Base-by-base conservation (phyloP, 495 filamentous ascomycete species). In the Chaetomium fimeti region DNA sequence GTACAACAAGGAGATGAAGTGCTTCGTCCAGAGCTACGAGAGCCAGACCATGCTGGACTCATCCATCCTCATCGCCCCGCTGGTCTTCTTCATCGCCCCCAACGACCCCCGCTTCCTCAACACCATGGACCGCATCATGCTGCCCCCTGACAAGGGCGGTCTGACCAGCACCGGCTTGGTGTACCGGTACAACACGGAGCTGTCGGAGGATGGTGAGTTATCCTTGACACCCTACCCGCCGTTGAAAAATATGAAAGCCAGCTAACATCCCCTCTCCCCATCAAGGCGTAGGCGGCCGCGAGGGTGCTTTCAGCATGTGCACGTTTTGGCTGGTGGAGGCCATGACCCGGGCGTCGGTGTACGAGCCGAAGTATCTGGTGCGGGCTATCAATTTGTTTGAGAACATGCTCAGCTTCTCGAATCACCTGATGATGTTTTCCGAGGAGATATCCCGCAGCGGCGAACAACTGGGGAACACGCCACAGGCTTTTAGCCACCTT, bases 241-340 rank as follows among this genome's bases (percentile, higher is more conserved):
- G 12, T 5, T 36, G 1, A 5, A 7, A 32, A 5, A 36, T 36
- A 36, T 11, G 32, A 36, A 36, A 36, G 32, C 8, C 8, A 36
- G 8, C 8, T 36, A 49, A 49, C 45, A 49, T 20, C 45, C 16
- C 8, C 49, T 13, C 1, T 9, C 36, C 36, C 29, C 9, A 0
- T 25, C 16, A 66, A 89, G 88, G 88, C n/a, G 85, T 91, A 5
- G 86, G 86, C 42, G 88, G 88, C 24, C 78, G 83, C 32, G 88
- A 91, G 74, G 88, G 88, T n/a, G 87, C 87, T 22, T 91, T 91
- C 69, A 83, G 82, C 70, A 90, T 91, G 88, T 88, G 88, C 63
- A 91, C 88, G 0, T 91, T 89, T 73, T 90, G 88, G 88, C 82
- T 90, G 5, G 85, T 90, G 4, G 88, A 90, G 71, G 87, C 88